Conservation (phyloP, 176 grass and related monocot genomes). For the Miscanthus lutarioriparius region DNA sequence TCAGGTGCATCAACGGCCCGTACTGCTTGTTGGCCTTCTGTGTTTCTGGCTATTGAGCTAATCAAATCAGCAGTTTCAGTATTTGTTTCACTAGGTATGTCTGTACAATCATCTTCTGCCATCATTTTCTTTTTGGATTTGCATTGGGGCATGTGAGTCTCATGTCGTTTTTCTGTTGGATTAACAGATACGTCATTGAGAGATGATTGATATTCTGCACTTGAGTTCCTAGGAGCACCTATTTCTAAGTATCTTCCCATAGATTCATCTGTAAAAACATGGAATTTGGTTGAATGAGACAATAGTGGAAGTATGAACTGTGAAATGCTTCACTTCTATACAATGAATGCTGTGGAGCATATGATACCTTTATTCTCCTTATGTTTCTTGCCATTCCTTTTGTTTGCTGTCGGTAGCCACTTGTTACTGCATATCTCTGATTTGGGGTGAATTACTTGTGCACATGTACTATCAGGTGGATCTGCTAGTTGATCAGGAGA, state of each 20-base stretch:
- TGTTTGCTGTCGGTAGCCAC: constrained; percentile 50
- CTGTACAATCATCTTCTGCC: constrained; percentile 24
- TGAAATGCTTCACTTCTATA: constrained; percentile 17
- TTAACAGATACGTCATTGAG: constrained; percentile 46
- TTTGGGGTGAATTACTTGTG: constrained; percentile 78
- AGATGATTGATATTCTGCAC: constrained; percentile 47
- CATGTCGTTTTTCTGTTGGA: constrained; percentile 41
- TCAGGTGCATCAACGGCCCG: constrained; percentile 35
- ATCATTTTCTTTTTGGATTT: constrained; percentile 37
- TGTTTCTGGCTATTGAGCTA: constrained; percentile 58
- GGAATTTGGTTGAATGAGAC: constrained; percentile 27
- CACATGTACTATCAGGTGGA: constrained; percentile 86
- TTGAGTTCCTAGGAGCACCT: constrained; percentile 59
- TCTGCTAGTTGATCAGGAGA: constrained; percentile 62
- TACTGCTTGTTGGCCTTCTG: constrained; percentile 39
- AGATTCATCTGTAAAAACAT: constrained; percentile 62
- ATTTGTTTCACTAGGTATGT: constrained; percentile 40
- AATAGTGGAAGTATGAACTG: background rate
- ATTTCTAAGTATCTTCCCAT: constrained; percentile 89
- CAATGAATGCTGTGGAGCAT: background rate
- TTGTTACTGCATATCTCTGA: constrained; percentile 68
- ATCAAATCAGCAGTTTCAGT: constrained; percentile 72
- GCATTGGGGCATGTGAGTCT: constrained; percentile 43
- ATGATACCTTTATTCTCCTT: constrained; percentile 66
- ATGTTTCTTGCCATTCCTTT: constrained; percentile 49